These are phyloP conservation scores for Solanum etuberosum DNA, from an alignment of 257 asterid species.

Conservation along the genomic window DNA sequence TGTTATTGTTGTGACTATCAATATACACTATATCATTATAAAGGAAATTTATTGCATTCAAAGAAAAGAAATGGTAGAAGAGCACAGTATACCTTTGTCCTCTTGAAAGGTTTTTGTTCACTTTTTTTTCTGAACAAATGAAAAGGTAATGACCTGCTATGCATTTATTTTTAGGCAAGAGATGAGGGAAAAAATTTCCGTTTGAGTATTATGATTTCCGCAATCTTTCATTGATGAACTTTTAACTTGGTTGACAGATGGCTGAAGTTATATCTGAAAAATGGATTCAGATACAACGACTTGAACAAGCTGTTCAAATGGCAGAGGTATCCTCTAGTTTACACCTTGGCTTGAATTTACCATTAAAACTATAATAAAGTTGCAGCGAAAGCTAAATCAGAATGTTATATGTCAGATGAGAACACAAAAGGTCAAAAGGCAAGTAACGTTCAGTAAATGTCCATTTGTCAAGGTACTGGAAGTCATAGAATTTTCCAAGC, in stretches of 20 bases:
- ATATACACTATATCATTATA: not conserved
- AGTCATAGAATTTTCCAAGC: not conserved
- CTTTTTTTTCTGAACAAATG: not conserved
- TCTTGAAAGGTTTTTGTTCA: not conserved
- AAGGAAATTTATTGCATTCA: not conserved
- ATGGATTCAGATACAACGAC: slow-evolving; percentile 89
- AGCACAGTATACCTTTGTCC: not conserved
- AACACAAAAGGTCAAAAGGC: slow-evolving; percentile 33
- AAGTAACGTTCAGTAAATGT: slow-evolving; percentile 40
- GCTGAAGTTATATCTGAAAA: slow-evolving; percentile 63
- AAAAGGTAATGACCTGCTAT: not conserved
- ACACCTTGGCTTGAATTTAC: not conserved
- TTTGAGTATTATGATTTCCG: not conserved
- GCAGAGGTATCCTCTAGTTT: slow-evolving; percentile 40
- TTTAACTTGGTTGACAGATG: slow-evolving; percentile 19
- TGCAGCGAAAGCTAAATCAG: not conserved
- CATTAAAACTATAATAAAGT: not conserved
- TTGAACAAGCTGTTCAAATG: slow-evolving; percentile 88
- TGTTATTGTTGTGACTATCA: not conserved
- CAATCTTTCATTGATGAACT: not conserved
- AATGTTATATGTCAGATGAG: slow-evolving; percentile 36
- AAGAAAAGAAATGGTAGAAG: not conserved
- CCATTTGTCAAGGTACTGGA: slow-evolving; percentile 56
- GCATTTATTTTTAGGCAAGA: not conserved
- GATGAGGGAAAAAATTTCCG: not conserved